phyloP scores from a whole-genome alignment of 177 flowering plant species.

The Telopea speciosissima region DNA sequence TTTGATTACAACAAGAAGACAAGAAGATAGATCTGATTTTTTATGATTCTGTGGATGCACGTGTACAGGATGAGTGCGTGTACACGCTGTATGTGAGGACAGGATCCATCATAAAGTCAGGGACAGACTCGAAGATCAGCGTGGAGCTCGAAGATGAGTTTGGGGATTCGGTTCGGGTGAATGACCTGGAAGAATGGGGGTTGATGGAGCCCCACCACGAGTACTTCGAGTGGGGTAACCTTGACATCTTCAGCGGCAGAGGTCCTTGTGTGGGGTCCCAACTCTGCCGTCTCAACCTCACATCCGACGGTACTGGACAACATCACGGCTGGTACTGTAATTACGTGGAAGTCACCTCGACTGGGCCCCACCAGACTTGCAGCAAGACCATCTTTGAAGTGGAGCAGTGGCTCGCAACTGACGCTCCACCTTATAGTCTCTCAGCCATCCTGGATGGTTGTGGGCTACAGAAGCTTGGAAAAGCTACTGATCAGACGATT shows the following conservation, averaged over 20 bases:
- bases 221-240: conserved; percentile 60
- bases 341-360: conserved; percentile 54
- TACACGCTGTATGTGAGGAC: conserved; percentile 58
- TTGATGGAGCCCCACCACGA: conserved; percentile 43
- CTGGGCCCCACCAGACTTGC: conserved; percentile 50
- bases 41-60: too few species aligned
- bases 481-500: neutral
- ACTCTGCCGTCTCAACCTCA: conserved; percentile 50
- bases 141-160: conserved; percentile 27
- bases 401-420: conserved; percentile 51
- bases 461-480: neutral
- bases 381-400: conserved; percentile 42
- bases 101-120: conserved; percentile 42
- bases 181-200: conserved; percentile 51
- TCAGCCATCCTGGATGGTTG: conserved; percentile 40
- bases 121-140: conserved; percentile 58
- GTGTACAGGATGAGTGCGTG: conserved; percentile 35
- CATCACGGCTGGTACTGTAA: conserved; percentile 65
- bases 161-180: conserved; percentile 26
- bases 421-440: conserved; percentile 42
- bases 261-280: conserved; percentile 48
- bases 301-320: conserved; percentile 59
- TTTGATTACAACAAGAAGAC: too few species aligned
- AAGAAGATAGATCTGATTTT: too few species aligned
- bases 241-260: conserved; percentile 53